These are phyloP conservation scores for Mucor circinelloides DNA, from an alignment of 371 early-diverging fungal genomes.

Conservation along the genomic window DNA sequence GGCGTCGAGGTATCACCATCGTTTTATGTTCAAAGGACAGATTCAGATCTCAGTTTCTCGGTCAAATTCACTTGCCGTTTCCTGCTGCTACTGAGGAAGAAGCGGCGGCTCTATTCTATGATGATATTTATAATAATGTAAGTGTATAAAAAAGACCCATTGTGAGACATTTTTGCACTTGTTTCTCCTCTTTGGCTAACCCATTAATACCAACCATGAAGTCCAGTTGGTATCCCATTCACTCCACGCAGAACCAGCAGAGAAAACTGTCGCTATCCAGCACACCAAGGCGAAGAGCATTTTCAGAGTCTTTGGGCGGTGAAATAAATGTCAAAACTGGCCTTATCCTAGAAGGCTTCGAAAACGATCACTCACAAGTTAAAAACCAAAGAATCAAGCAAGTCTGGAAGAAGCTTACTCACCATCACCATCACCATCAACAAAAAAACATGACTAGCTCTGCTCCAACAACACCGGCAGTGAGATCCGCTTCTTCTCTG, in stretches of 20 bases:
- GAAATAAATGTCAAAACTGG: slow-evolving; percentile 10
- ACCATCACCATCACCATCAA: neutral
- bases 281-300: neutral
- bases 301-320: neutral
- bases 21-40: slow-evolving; percentile 51
- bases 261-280: neutral
- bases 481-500: neutral
- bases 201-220: neutral
- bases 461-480: neutral
- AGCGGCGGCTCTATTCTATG: neutral
- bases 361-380: neutral
- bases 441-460: neutral
- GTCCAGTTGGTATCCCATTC: neutral
- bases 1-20: slow-evolving; percentile 4
- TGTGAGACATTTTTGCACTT: neutral
- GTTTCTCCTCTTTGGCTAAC: neutral
- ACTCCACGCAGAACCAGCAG: neutral
- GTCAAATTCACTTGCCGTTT: slow-evolving; percentile 48
- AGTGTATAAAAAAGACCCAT: neutral
- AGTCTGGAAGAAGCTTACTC: neutral
- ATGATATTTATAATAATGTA: slow-evolving; percentile 11
- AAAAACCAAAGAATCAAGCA: neutral
- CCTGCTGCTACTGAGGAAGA: neutral
- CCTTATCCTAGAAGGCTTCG: neutral
- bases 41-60: slow-evolving; percentile 53